Conservation (phyloP, 768 basidiomycete species). For the Russula vinacea region DNA sequence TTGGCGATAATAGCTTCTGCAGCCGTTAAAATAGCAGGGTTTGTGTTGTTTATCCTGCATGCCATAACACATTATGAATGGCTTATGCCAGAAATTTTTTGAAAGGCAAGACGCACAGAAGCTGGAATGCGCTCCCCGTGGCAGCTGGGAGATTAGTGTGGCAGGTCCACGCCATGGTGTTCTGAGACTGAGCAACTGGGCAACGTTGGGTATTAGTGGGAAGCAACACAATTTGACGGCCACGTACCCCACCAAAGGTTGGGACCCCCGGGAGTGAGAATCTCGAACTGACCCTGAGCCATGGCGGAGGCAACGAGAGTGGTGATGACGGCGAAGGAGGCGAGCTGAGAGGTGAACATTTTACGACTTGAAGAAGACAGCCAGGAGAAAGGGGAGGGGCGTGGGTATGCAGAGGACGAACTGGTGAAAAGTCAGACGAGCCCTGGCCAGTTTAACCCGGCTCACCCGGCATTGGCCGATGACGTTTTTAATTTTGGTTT, state of each 20-base stretch:
- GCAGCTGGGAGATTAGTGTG: constrained; percentile 36
- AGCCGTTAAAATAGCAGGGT: constrained; percentile 40
- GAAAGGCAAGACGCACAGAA: constrained; percentile 11
- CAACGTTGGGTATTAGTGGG: constrained; percentile 6
- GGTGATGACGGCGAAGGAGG: constrained; percentile 39
- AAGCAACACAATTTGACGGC: background rate
- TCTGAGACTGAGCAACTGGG: constrained; percentile 54
- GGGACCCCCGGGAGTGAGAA: constrained; percentile 46
- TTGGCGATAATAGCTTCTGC: constrained; percentile 50
- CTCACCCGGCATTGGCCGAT: constrained; percentile 8
- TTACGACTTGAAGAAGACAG: constrained; percentile 1
- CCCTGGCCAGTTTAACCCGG: background rate
- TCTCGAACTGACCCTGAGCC: constrained; percentile 41
- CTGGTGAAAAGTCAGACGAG: background rate
- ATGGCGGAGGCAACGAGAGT: constrained; percentile 41
- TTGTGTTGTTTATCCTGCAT: constrained; percentile 45
- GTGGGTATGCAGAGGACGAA: constrained; percentile 8
- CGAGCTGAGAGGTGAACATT: constrained; percentile 39
- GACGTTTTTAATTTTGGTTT: background rate
- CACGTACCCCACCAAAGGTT: constrained; percentile 61
- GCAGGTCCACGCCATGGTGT: constrained; percentile 62
- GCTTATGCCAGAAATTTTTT: constrained; percentile 21
- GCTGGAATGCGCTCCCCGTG: constrained; percentile 36
- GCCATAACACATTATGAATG: constrained; percentile 8
- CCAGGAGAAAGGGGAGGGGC: constrained; percentile 16